phyloP scores from a whole-genome alignment of 2,329 filamentous ascomycete species.

The Alternaria tenuissima region DNA sequence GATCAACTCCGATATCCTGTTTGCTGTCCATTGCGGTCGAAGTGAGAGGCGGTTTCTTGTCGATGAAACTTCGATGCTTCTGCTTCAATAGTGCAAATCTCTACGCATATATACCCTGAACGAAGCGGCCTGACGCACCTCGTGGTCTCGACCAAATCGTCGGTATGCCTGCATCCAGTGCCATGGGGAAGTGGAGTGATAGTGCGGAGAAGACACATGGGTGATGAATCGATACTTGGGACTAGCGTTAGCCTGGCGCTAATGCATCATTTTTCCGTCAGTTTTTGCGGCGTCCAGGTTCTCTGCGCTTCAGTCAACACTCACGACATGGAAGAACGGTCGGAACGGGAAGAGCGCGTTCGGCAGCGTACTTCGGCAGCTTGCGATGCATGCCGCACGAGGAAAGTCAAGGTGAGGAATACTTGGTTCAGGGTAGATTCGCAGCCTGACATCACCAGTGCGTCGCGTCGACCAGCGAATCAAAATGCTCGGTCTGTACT shows the following conservation, averaged over 20 bases:
- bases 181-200: not conserved
- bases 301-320: not conserved
- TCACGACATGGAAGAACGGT: constrained; percentile 4
- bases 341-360: constrained; percentile 5
- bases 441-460: constrained; percentile 16
- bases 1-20: not conserved
- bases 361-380: constrained; percentile 25
- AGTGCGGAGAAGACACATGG: constrained; percentile 20
- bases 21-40: not conserved
- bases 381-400: constrained; percentile 30
- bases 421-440: not conserved
- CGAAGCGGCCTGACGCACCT: not conserved
- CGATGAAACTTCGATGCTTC: not conserved
- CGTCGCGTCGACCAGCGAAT: not conserved
- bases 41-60: not conserved
- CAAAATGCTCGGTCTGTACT: constrained; percentile 21
- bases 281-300: constrained; percentile 8
- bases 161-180: constrained; percentile 9
- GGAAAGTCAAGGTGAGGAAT: constrained; percentile 30
- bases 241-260: constrained; percentile 20
- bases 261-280: constrained; percentile 20
- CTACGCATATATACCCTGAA: not conserved
- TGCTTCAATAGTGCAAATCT: not conserved
- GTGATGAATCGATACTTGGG: constrained; percentile 31
- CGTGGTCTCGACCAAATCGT: not conserved